Conservation (phyloP, 495 filamentous ascomycete genomes). For the Tricharina praecox region DNA sequence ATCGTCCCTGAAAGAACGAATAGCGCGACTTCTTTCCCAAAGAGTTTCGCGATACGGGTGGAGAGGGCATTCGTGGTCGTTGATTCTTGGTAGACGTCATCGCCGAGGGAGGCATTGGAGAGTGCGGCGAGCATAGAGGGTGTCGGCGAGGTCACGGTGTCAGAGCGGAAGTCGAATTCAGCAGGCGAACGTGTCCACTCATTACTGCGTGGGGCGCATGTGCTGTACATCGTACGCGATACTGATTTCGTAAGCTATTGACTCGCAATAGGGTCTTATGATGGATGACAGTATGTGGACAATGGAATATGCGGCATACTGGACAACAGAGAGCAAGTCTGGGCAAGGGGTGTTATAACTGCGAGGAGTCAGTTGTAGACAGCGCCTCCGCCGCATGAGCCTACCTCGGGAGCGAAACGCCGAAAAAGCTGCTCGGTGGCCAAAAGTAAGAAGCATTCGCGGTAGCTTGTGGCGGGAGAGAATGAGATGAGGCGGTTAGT, state of each 20-base stretch:
- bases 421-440: background rate
- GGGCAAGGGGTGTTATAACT: background rate
- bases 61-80: conserved; percentile 59
- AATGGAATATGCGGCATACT: background rate
- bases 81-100: conserved; percentile 78
- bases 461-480: background rate
- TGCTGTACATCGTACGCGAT: background rate
- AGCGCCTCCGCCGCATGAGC: background rate
- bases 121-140: conserved; percentile 57
- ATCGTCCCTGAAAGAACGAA: conserved; percentile 82
- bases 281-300: background rate
- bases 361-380: background rate
- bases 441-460: background rate
- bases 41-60: conserved; percentile 47
- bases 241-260: background rate
- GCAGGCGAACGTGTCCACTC: conserved; percentile 31
- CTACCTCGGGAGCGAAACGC: background rate
- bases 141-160: conserved; percentile 79
- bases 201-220: background rate
- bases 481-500: background rate
- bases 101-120: conserved; percentile 41
- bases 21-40: conserved; percentile 53
- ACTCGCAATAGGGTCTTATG: background rate
- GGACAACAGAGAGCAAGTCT: background rate
- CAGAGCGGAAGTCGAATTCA: conserved; percentile 47